Evolutionary conservation across 768 basidiomycete species (phyloP).

Genomic region (Tulasnella sp.): DNA sequence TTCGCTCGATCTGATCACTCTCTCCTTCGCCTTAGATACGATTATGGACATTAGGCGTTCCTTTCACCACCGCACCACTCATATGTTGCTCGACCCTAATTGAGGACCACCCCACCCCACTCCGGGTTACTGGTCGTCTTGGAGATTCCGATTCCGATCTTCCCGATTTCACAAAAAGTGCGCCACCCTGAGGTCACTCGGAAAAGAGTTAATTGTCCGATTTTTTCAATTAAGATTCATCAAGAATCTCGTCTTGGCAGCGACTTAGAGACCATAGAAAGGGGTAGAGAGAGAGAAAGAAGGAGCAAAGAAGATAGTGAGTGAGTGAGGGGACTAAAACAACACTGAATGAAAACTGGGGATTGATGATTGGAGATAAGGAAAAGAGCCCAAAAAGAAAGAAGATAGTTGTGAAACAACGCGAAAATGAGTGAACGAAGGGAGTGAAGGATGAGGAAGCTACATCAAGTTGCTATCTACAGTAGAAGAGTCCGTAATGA

Average conservation of each 20-base stretch:
- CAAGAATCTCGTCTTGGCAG: neutral
- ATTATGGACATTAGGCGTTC: conserved; percentile 40
- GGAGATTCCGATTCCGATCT: neutral
- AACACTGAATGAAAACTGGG: neutral
- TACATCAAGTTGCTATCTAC: neutral
- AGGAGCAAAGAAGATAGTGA: neutral
- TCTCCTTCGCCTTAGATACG: conserved; percentile 42
- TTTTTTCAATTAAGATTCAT: neutral
- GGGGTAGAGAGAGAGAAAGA: neutral
- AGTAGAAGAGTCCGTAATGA: neutral
- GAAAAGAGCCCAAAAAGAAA: neutral
- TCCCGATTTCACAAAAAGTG: neutral
- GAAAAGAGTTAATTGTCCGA: neutral
- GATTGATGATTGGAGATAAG: neutral
- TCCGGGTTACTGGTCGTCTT: neutral
- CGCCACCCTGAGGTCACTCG: neutral
- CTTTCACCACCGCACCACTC: neutral
- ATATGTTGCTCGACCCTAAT: neutral
- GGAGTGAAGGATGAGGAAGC: neutral
- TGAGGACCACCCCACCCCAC: too few relatives aligned
- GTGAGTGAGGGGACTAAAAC: neutral
- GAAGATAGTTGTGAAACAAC: too few relatives aligned
- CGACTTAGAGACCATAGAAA: neutral
- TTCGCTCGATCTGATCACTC: too few relatives aligned
- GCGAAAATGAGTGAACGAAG: neutral